Conservation (phyloP, 1,284 basidiomycete genomes). For the Apiotrichum akiyoshidainum region DNA sequence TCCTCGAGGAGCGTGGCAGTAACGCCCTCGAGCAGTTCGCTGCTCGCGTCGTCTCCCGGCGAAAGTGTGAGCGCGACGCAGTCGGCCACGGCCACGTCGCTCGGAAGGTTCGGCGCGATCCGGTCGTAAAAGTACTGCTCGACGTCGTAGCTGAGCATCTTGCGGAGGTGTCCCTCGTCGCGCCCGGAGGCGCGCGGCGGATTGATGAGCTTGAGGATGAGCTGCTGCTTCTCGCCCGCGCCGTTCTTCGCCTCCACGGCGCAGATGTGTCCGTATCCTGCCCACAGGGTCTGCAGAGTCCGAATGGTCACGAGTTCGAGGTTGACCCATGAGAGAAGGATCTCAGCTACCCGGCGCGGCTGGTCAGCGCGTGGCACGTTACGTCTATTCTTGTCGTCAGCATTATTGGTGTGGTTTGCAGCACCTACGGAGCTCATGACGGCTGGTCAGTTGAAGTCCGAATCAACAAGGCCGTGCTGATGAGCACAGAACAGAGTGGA, state of each 20-base stretch:
- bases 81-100: slow-evolving; percentile 9
- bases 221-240: neutral
- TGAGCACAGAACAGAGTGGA: too few relatives aligned
- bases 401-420: too few relatives aligned
- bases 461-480: too few relatives aligned
- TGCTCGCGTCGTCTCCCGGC: neutral
- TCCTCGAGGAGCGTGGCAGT: slow-evolving; percentile 12
- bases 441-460: too few relatives aligned
- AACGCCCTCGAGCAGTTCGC: neutral
- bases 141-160: slow-evolving; percentile 22
- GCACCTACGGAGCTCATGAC: too few relatives aligned
- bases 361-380: neutral
- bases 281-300: slow-evolving; percentile 21
- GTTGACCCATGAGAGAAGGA: slow-evolving; percentile 2
- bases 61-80: slow-evolving; percentile 4
- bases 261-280: slow-evolving; percentile 20
- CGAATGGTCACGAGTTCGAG: neutral
- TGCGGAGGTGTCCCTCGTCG: slow-evolving; percentile 20
- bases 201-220: slow-evolving; percentile 17
- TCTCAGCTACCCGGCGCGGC: neutral
- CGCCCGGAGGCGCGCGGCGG: neutral
- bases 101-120: slow-evolving; percentile 2
- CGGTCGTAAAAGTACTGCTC: slow-evolving; percentile 20
- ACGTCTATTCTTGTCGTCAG: too few relatives aligned
- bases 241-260: slow-evolving; percentile 3